Evolutionary conservation across 2,329 filamentous ascomycete species (phyloP).

Genomic region (Diplodia scrobiculata): DNA sequence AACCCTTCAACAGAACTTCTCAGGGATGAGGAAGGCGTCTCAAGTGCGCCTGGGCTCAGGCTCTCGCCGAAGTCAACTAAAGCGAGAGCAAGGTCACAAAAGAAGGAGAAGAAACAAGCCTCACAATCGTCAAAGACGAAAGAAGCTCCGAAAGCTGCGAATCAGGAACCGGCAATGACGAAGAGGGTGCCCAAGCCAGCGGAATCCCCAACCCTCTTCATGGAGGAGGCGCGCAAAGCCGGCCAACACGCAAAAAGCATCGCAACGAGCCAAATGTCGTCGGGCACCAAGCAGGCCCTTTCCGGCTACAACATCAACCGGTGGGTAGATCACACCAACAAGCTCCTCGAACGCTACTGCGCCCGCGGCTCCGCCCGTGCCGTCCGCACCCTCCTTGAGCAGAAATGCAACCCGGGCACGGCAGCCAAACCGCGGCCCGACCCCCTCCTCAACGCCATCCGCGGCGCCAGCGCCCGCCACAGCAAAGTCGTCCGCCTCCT

Average conservation of each 20-base stretch:
- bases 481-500: not conserved
- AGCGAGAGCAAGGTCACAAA: not conserved
- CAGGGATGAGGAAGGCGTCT: too few species aligned
- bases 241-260: not conserved
- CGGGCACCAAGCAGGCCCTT: not conserved
- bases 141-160: not conserved
- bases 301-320: not conserved
- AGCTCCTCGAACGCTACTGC: not conserved
- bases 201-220: not conserved
- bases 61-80: not conserved
- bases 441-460: constrained; percentile 6
- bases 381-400: not conserved
- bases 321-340: not conserved
- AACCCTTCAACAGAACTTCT: not conserved
- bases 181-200: not conserved
- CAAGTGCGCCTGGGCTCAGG: too few species aligned
- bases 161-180: not conserved
- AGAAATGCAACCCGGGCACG: constrained; percentile 19
- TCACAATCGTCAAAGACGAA: not conserved
- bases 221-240: constrained; percentile 1
- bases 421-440: not conserved
- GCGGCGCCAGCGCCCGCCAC: not conserved
- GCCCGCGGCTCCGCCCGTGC: not conserved
- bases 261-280: not conserved
- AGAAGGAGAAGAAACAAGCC: not conserved